Percentiles rank a stretch among this genome's conserved stretches.
Conservation (phyloP, 2,329 filamentous ascomycete genomes). For the Aureobasidium sp. region DNA sequence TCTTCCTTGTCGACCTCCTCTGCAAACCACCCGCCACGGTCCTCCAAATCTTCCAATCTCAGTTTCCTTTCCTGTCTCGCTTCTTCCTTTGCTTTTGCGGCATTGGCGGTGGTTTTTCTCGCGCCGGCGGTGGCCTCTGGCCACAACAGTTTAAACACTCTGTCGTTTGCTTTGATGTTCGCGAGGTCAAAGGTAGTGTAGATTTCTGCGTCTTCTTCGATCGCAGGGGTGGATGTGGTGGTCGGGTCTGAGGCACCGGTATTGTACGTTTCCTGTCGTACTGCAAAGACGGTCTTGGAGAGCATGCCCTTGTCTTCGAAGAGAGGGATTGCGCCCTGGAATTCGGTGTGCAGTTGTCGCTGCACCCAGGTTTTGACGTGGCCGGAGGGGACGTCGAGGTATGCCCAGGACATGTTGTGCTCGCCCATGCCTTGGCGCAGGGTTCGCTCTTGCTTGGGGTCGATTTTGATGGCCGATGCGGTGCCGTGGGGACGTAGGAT, state of each 20-base stretch:
- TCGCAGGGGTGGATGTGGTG: too few species aligned
- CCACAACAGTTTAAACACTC: neutral
- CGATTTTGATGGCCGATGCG: neutral
- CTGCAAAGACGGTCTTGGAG: neutral
- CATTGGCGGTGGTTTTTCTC: neutral
- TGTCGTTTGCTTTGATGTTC: neutral
- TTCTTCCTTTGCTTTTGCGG: neutral
- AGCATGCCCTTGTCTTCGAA: conserved; percentile 1
- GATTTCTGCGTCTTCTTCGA: neutral
- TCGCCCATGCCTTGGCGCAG: neutral
- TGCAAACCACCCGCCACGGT: neutral
- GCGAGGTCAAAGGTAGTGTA: conserved; percentile 9
- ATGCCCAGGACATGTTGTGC: neutral
- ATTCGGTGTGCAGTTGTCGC: neutral
- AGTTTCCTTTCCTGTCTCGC: neutral
- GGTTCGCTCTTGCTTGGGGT: neutral
- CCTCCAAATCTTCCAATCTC: neutral
- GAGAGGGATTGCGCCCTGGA: neutral
- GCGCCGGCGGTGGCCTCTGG: neutral
- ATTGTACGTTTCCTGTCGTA: neutral
- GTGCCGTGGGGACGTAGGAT: neutral
- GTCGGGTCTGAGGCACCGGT: neutral
- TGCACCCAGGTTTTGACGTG: conserved; percentile 6
- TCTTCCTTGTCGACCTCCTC: neutral
- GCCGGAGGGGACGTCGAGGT: neutral